phyloP scores from a whole-genome alignment of 163 green algal genomes.

The Trebouxia gelatinosa region DNA sequence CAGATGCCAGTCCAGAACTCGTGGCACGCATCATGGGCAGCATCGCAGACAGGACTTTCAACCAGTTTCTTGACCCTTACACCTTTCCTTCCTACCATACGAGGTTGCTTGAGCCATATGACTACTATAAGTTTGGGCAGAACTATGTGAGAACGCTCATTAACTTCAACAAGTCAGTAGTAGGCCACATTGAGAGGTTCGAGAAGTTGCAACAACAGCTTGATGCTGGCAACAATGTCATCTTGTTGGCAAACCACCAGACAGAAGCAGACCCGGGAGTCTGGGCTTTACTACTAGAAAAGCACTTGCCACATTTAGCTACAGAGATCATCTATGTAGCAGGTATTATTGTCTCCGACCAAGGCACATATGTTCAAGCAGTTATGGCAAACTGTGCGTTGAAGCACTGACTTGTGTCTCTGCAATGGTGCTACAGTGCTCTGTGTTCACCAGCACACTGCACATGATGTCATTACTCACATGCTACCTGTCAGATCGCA shows the following conservation, averaged over 20 bases:
- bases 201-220: constrained; percentile 66
- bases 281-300: constrained; percentile 90
- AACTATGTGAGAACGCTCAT: constrained; percentile 86
- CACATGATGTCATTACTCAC: not conserved
- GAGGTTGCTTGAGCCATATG: constrained; percentile 82
- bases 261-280: constrained; percentile 96
- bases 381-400: not conserved
- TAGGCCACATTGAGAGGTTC: constrained; percentile 80
- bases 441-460: not conserved
- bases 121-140: constrained; percentile 96
- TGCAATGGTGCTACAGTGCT: not conserved
- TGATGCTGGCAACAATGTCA: constrained; percentile 87
- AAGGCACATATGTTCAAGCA: too few species aligned
- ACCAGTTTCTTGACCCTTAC: constrained; percentile 72
- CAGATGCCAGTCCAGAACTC: constrained; percentile 58
- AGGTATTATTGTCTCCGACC: constrained; percentile 53
- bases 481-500: not conserved
- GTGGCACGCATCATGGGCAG: constrained; percentile 66
- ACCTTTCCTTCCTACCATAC: constrained; percentile 83
- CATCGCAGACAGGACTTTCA: constrained; percentile 62
- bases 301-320: constrained; percentile 77
- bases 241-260: constrained; percentile 98
- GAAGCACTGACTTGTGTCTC: not conserved
- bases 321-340: constrained; percentile 89
- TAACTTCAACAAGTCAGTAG: constrained; percentile 83